Conservation (phyloP, 2,329 filamentous ascomycete species). For the Trichoderma cornu-damae region DNA sequence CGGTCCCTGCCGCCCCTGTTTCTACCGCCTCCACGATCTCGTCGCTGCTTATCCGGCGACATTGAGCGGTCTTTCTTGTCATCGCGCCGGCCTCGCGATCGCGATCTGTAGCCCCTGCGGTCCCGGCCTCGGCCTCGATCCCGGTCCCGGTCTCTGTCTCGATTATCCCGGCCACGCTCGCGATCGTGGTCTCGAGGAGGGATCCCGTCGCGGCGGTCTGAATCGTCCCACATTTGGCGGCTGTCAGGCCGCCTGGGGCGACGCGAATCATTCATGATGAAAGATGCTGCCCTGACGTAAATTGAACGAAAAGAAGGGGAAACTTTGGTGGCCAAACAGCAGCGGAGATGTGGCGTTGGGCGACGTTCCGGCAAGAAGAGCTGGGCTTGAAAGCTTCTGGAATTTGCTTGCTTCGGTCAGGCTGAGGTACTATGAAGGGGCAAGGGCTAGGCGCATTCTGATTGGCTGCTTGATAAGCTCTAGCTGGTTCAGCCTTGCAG, state of each 20-base stretch:
- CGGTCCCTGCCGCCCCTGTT: constrained; percentile 31
- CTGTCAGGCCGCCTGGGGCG: constrained; percentile 43
- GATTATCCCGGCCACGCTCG: constrained; percentile 23
- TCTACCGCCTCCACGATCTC: constrained; percentile 37
- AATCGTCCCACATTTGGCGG: constrained; percentile 57
- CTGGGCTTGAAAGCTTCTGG: neutral
- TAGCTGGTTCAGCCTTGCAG: constrained; percentile 18
- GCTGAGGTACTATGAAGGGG: constrained; percentile 14
- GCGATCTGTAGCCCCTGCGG: constrained; percentile 28
- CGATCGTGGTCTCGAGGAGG: constrained; percentile 25
- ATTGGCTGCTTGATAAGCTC: constrained; percentile 2
- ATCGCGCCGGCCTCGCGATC: constrained; percentile 28
- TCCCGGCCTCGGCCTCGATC: constrained; percentile 19
- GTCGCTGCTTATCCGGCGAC: constrained; percentile 35
- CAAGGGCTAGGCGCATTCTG: neutral
- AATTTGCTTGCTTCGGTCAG: neutral
- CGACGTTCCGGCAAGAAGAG: too few relatives aligned
- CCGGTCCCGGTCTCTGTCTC: constrained; percentile 27
- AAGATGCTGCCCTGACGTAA: neutral
- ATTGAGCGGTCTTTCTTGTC: constrained; percentile 35
- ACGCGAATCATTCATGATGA: constrained; percentile 33
- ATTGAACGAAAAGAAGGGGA: neutral
- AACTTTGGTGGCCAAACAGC: neutral
- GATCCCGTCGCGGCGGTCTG: constrained; percentile 37
- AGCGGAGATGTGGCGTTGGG: neutral